These are phyloP conservation scores for Phytopythium ostracodes DNA, from an alignment of 352 stramenopile species.

Conservation along the genomic window DNA sequence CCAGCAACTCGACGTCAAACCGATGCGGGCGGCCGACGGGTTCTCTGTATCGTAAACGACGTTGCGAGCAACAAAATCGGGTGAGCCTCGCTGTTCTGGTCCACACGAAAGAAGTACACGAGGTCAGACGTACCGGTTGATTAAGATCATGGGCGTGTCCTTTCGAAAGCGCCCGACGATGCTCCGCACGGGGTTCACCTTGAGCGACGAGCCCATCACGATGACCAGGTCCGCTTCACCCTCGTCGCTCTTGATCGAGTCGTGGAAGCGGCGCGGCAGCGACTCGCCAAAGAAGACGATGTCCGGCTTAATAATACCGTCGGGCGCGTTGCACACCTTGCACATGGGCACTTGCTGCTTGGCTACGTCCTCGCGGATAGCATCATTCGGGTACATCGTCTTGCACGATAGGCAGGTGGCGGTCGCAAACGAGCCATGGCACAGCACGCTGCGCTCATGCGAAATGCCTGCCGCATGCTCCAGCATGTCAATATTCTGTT, in stretches of 20 bases:
- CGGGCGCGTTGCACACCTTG: conserved; percentile 44
- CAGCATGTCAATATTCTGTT: conserved; percentile 18
- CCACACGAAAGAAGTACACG: not conserved
- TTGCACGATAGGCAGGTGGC: conserved; percentile 92
- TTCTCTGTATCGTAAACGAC: conserved; percentile 27
- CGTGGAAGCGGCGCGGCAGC: conserved; percentile 87
- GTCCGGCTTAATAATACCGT: conserved; percentile 96
- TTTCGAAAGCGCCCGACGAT: conserved; percentile 84
- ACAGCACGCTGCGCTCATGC: conserved; percentile 89
- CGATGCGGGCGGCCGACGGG: conserved; percentile 76
- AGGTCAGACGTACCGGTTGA: conserved; percentile 47
- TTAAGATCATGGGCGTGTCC: conserved; percentile 80
- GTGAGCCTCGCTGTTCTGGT: not conserved
- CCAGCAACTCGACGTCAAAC: conserved; percentile 81
- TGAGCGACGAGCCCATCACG: conserved; percentile 97
- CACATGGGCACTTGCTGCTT: conserved; percentile 82
- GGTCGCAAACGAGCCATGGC: conserved; percentile 92
- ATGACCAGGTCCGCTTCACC: conserved; percentile 93
- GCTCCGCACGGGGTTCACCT: conserved; percentile 94
- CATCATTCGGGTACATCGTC: conserved; percentile 69
- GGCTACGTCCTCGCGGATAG: conserved; percentile 82
- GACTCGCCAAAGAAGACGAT: conserved; percentile 99
- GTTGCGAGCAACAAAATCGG: not conserved
- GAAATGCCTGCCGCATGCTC: conserved; percentile 41
- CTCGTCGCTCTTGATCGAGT: conserved; percentile 78